Evolutionary conservation across 225 moss, liverwort and hornwort genomes (phyloP).

Genomic region (Pseudisothecium myosuroides): DNA sequence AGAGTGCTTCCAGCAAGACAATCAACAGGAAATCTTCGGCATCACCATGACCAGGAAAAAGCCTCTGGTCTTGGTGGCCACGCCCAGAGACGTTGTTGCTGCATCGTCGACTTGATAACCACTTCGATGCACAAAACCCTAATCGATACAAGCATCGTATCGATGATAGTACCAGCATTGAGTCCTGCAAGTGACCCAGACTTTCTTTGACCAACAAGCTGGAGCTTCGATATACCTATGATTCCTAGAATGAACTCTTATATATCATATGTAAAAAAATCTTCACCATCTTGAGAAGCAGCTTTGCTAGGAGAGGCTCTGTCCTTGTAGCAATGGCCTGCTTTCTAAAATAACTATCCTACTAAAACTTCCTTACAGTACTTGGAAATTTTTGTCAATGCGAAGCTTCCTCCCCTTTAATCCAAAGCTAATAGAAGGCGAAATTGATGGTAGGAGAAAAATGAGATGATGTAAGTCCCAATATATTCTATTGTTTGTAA

Average conservation of each 20-base stretch:
- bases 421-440: fast-evolving
- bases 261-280: neutral
- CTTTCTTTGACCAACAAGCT: neutral
- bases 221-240: neutral
- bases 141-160: neutral
- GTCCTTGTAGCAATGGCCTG: neutral
- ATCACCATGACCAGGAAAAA: neutral
- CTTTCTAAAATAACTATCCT: neutral
- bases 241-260: neutral
- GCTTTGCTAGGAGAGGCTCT: neutral
- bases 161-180: neutral
- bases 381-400: no score
- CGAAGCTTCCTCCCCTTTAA: no score
- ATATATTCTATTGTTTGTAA: no score
- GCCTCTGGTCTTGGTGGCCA: neutral
- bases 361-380: no score
- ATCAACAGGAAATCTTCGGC: neutral
- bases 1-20: neutral
- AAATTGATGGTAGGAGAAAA: no score
- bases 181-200: fast-evolving
- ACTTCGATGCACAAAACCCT: neutral
- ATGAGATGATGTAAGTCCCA: no score
- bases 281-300: neutral
- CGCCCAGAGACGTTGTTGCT: neutral
- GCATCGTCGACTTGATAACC: neutral